Evolutionary conservation across 2,329 filamentous ascomycete species (phyloP), one percentile per base, ranked within the genome.

Genomic region (Hypoxylon sp.): DNA sequence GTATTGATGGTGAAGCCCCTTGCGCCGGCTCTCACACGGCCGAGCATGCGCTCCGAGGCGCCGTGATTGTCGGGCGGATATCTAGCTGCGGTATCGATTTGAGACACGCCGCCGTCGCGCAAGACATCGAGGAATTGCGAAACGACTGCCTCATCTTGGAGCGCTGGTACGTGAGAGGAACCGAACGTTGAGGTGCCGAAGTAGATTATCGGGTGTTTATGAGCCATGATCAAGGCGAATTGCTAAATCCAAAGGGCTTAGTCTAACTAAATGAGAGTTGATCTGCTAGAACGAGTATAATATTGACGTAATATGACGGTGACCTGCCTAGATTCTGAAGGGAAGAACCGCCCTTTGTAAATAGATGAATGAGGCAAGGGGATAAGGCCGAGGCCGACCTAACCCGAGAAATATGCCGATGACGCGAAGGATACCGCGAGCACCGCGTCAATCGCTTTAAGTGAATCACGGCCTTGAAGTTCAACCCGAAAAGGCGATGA

Each of bases 1-100:
- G 69, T 71, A 42, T 71, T 66, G 33, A 71, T 63, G 6, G 55
- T 66, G 27, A 69, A 64, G 25, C 69, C 66, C 37, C 50, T 63
- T 2, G 40, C 27, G 30, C 40, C 42, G n/a, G 64, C 64, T 44
- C 50, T 63, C 54, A 63, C 64, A n/a, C 37, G 60, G 7, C 64
- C 64, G 27, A 66, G 59, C 64, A 66, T 66, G 25, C 53, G 35
- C 20, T 66, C 64, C 20, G 64, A 67, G 33, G n/a, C 59, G 25
- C 64, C 64, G 31, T 67, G 53, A 27, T 67, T 63, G 33, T 67
- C 64, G 10, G 64, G 53, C 1, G 64, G 64, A n/a, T 67, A 67
- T n/a, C 64, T 40, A 25, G 64, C 64, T 2, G 64, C 64, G 11
- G 64, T 67, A 4, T 67, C 64, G 35, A 67, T 63, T 44, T 67